Base-by-base conservation (phyloP, 2,329 filamentous ascomycete genomes). In the Venturia pyrina region DNA sequence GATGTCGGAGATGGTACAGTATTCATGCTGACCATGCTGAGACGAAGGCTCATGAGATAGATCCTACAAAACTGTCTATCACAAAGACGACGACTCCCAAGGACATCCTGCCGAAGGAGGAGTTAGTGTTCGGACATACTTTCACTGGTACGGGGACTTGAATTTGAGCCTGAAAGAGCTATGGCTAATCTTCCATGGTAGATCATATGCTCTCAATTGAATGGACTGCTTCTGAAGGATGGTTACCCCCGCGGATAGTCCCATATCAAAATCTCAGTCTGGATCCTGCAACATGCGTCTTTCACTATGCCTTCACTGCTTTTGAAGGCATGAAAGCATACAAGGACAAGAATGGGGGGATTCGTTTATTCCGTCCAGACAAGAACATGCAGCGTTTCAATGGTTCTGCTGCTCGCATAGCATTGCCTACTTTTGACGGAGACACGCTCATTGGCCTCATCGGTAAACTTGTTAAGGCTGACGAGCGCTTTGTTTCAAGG, bases 301-400 rank as follows among this genome's bases (percentile, higher is more conserved):
- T 99, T 80, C 95, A 99, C 84, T 99, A 99, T 79, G 95, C 91
- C 62, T 98, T 98, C 75, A 91, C 96, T 78, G 95, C 90, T 77
- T 99, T 99, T 78, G 95, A 99, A 82, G 95, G 95, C 71, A 96
- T 98, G 92, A 99, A 99, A 82, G 95, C 95, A 67, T 99, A 99
- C 84, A 96, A 93, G 78, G 91, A 96, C 80, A 86, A 84, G 72
- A 75, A 85, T 56, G 91, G 91, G 71, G 80, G 87, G 67, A 85
- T 96, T 71, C 88, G 93, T 65, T 82, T 99, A 65, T 99, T 99
- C 84, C 87, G 95, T 43, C 95, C 95, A 1, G 89, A 96, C 76
- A 95, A 87, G 84, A 99, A 99, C 82, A 98, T 98, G 93, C 87
- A 83, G 69, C 89, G 95, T 68, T 80, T 99, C 78, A 99, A 98